These are phyloP conservation scores for Areca catechu DNA, from an alignment of 176 grass and related monocot species.

Conservation along the genomic window DNA sequence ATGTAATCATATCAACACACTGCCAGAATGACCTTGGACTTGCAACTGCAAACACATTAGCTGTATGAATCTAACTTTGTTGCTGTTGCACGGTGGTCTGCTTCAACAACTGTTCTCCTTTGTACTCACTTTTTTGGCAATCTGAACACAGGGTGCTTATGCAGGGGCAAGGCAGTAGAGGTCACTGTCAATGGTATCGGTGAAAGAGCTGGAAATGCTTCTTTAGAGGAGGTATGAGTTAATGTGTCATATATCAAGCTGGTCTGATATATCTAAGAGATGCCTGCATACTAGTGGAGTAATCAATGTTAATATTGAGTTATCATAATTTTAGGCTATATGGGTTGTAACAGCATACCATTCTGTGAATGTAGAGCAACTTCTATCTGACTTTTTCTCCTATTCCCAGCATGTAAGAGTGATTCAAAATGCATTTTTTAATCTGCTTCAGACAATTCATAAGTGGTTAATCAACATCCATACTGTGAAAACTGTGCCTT, in stretches of 20 bases:
- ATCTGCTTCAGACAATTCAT: too few relatives aligned
- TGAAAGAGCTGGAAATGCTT: constrained; percentile 98
- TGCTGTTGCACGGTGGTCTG: background rate
- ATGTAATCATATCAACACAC: constrained; percentile 88
- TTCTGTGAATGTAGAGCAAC: too few relatives aligned
- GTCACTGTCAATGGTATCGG: constrained; percentile 98
- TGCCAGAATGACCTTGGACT: constrained; percentile 99
- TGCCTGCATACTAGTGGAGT: too few relatives aligned
- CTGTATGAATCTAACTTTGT: constrained; percentile 40
- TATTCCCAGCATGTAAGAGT: too few relatives aligned
- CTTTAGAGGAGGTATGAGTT: constrained; percentile 74
- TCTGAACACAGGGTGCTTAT: constrained; percentile 59
- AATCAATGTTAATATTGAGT: too few relatives aligned
- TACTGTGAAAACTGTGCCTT: too few relatives aligned
- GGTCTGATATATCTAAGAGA: too few relatives aligned
- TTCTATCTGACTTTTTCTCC: too few relatives aligned
- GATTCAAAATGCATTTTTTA: too few relatives aligned
- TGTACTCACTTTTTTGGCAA: constrained; percentile 33
- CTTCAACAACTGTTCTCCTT: background rate
- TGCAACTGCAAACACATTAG: constrained; percentile 84
- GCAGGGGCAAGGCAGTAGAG: constrained; percentile 88
- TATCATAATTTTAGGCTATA: too few relatives aligned
- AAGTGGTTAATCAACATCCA: too few relatives aligned
- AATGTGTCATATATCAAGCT: background rate
- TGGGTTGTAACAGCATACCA: too few relatives aligned